Evolutionary conservation across 1,139 yeast genomes (phyloP).

Genomic region (Pichia sp.): DNA sequence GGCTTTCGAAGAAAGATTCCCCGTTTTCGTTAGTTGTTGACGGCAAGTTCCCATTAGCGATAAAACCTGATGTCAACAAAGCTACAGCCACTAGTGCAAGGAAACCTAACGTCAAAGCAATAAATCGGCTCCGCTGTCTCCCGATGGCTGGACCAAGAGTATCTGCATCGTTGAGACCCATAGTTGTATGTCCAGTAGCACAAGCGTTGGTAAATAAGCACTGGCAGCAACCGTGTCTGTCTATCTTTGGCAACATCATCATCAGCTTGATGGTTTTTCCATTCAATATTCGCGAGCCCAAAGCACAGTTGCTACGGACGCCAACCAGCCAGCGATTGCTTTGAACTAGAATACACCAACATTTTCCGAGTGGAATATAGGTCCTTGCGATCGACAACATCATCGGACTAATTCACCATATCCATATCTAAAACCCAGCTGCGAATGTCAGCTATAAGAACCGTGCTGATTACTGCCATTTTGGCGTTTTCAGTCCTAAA

Average conservation of each 20-base stretch:
- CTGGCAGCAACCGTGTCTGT: no score
- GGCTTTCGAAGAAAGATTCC: neutral
- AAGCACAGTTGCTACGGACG: no score
- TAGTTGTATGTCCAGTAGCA: neutral
- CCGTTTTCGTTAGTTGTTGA: neutral
- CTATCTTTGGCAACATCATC: no score
- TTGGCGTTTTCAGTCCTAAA: conserved; percentile 10
- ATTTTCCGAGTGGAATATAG: no score
- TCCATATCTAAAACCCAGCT: no score
- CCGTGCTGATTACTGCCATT: conserved; percentile 3
- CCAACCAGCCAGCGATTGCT: no score
- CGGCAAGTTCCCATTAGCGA: neutral
- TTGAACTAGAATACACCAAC: no score
- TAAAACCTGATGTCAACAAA: neutral
- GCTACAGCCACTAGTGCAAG: neutral
- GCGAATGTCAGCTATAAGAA: neutral
- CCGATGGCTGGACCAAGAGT: neutral
- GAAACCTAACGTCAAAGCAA: neutral
- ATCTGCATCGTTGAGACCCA: neutral
- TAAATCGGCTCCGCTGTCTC: neutral
- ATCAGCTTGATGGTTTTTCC: no score
- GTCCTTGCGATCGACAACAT: no score
- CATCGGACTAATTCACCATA: no score
- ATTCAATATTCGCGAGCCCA: no score
- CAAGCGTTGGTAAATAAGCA: no score